Percentiles rank a stretch among this genome's conserved stretches.
phyloP scores from a whole-genome alignment of 2,329 filamentous ascomycete genomes.

The Sporothrix phasma region DNA sequence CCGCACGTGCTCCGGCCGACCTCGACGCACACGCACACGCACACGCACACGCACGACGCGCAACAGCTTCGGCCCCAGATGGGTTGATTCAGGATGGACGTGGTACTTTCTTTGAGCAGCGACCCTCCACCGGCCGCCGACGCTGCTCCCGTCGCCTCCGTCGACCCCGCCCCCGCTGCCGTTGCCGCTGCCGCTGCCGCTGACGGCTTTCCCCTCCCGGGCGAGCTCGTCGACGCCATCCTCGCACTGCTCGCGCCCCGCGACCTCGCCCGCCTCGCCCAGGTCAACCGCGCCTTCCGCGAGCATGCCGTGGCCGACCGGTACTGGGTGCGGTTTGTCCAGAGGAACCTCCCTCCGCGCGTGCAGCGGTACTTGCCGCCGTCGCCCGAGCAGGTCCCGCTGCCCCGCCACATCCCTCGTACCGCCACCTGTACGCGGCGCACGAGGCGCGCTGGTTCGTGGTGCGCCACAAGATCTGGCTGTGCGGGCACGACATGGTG shows the following conservation, averaged over 20 bases:
- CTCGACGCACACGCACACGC: too few relatives aligned
- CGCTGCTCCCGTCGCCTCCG: too few relatives aligned
- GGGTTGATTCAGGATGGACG: too few relatives aligned
- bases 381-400: conserved; percentile 26
- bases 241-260: conserved; percentile 53
- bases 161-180: background rate
- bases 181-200: too few relatives aligned
- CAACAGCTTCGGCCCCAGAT: too few relatives aligned
- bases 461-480: conserved; percentile 72
- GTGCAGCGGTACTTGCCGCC: too few relatives aligned
- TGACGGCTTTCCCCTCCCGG: conserved; percentile 43
- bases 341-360: background rate
- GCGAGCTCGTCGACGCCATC: conserved; percentile 66
- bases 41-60: too few relatives aligned
- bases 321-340: conserved; percentile 57
- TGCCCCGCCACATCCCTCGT: conserved; percentile 52
- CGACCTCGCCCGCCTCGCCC: conserved; percentile 51
- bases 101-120: too few relatives aligned
- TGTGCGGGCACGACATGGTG: conserved; percentile 61
- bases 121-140: too few relatives aligned
- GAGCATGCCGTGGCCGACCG: conserved; percentile 53
- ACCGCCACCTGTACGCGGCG: conserved; percentile 59
- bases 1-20: too few relatives aligned
- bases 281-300: conserved; percentile 52
- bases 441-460: conserved; percentile 83